phyloP scores from a whole-genome alignment of 768 basidiomycete species.

The Dioszegia aurantiaca region DNA sequence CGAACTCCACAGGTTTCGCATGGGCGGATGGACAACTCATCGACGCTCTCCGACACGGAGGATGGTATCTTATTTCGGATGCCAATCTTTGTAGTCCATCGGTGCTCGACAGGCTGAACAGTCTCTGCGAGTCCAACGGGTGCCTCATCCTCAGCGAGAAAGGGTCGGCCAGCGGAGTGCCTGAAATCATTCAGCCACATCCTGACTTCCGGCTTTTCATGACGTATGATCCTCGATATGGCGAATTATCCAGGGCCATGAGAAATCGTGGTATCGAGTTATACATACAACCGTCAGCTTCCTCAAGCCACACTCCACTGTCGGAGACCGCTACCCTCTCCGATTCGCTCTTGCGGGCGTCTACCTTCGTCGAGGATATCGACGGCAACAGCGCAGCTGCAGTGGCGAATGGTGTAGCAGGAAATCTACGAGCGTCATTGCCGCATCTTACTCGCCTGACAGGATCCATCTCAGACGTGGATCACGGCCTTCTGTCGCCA shows the following conservation, averaged over 20 bases:
- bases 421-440: not conserved
- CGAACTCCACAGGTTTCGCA: constrained; percentile 64
- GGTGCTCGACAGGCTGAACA: constrained; percentile 92
- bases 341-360: constrained; percentile 3
- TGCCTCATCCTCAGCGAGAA: constrained; percentile 81
- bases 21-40: constrained; percentile 95
- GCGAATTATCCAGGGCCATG: constrained; percentile 96
- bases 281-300: constrained; percentile 21
- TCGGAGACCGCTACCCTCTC: not conserved
- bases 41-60: constrained; percentile 75
- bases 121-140: constrained; percentile 85
- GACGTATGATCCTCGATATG: constrained; percentile 83
- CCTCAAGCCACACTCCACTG: not conserved
- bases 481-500: not conserved
- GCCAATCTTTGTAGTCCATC: constrained; percentile 95
- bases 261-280: constrained; percentile 94
- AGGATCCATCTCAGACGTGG: not conserved
- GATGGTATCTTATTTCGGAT: constrained; percentile 86
- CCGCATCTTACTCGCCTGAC: not conserved
- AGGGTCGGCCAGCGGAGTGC: constrained; percentile 72
- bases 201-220: constrained; percentile 88
- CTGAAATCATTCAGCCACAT: constrained; percentile 76
- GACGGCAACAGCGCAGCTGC: not conserved
- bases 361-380: not conserved
- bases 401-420: constrained; percentile 4